Evolutionary conservation across 768 basidiomycete species (phyloP), one percentile per base, ranked within the genome.

Genomic region (Psilocybe cyanescens): DNA sequence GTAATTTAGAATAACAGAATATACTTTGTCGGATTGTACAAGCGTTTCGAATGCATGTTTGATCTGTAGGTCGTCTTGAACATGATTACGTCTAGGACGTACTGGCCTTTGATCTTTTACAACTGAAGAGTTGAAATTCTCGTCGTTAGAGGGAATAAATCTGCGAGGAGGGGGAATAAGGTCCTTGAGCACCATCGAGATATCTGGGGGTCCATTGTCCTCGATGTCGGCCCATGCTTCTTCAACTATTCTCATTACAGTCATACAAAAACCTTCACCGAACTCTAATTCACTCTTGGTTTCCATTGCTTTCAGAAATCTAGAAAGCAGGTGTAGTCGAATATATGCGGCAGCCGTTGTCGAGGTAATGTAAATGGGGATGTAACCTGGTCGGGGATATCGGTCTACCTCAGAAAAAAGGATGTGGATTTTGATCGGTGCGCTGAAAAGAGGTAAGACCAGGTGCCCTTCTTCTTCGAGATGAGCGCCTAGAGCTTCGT

Each of bases 311-410:
- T 71, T 56, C n/a, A 95, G 78, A 17, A 95, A 76, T 28, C 77
- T 77, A 3, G 87, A 83, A 35, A 93, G 81, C n/a, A 97, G 81
- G 69, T 96, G 88, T 3, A 97, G 83, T 19, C 93, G 87, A 58
- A 96, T 78, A 72, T 97, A 97, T 1, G 93, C 83, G 0, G 95
- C 85, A 3, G 90, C 78, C 1, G 84, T 82, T 0, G 76, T 69
- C 1, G 92, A 94, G 1, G 88, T 83, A 56, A 97, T 71, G 71
- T 89, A 97, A 75, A 95, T 85, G 0, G 92, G 86, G 0, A 88
- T 84, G 58, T 86, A 83, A 19, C 73, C 75, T 70, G 78, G 68
- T 64, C 81, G 60, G 67, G 81, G 68, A 74, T 84, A 72, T 0
- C 72, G 72, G 24, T 82, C 80, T 19, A 77, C 70, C 3, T 75